Conservation (phyloP, 1,139 yeast species). For the Lodderomyces margitis region DNA sequence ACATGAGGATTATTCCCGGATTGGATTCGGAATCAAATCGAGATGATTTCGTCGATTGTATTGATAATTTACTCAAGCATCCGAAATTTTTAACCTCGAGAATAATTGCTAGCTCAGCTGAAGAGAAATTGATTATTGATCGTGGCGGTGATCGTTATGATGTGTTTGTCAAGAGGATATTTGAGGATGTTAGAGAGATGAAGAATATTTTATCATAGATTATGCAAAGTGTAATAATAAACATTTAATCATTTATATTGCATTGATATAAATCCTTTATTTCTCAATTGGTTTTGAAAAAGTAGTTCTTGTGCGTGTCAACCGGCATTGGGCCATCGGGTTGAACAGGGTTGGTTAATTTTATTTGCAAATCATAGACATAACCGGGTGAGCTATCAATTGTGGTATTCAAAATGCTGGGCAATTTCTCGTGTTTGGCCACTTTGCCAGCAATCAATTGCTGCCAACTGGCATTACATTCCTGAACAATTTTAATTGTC, state of each 20-base stretch:
- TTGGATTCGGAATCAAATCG: slow-evolving; percentile 58
- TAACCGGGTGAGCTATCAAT: slow-evolving; percentile 49
- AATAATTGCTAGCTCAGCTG: slow-evolving; percentile 58
- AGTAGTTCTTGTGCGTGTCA: slow-evolving; percentile 17
- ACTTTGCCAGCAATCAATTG: slow-evolving; percentile 54
- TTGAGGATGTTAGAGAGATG: slow-evolving; percentile 55
- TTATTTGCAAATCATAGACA: slow-evolving; percentile 16
- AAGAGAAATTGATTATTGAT: slow-evolving; percentile 57
- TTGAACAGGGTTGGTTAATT: slow-evolving; percentile 17
- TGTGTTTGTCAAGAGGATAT: slow-evolving; percentile 47
- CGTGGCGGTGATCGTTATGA: slow-evolving; percentile 39
- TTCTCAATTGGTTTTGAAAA: slow-evolving; percentile 11
- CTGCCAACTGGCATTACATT: slow-evolving; percentile 74
- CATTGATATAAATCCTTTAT: neutral
- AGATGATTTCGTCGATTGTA: slow-evolving; percentile 53
- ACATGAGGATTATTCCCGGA: slow-evolving; percentile 52
- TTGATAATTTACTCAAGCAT: slow-evolving; percentile 75
- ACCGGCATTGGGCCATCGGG: slow-evolving; percentile 31
- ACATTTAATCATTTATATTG: neutral
- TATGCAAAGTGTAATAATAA: slow-evolving; percentile 5
- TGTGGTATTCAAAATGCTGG: slow-evolving; percentile 55
- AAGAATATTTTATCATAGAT: slow-evolving; percentile 39
- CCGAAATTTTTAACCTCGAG: slow-evolving; percentile 79
- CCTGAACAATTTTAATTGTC: slow-evolving; percentile 68
- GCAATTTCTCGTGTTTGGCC: slow-evolving; percentile 45